phyloP scores from a whole-genome alignment of 2,329 filamentous ascomycete genomes.

The Penicillium carneum region DNA sequence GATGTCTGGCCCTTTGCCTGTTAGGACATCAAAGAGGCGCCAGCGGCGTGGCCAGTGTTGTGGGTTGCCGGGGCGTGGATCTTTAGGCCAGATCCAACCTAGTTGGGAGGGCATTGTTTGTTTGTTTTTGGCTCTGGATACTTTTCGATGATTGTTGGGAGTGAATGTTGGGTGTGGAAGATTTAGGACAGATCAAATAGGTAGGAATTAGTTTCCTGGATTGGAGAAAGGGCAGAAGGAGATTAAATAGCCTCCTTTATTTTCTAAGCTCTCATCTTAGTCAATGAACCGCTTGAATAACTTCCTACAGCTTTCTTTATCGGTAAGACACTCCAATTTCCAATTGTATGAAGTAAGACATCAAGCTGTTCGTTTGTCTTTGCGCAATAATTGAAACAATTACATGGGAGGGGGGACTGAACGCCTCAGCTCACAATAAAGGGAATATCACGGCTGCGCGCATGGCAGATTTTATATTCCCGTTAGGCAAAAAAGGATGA shows the following conservation, averaged over 20 bases:
- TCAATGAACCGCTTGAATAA: not conserved
- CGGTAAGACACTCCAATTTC: not conserved
- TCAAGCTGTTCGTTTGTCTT: not conserved
- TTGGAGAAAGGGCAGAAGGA: not conserved
- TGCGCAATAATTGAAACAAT: not conserved
- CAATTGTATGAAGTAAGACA: not conserved
- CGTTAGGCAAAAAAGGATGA: not conserved
- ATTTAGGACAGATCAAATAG: not conserved
- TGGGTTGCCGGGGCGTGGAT: slow-evolving; percentile 46
- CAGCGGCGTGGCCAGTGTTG: slow-evolving; percentile 40
- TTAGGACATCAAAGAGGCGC: slow-evolving; percentile 49
- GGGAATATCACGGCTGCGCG: not conserved
- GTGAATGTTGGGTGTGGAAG: not conserved
- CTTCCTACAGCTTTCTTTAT: not conserved
- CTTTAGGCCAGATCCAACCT: slow-evolving; percentile 51
- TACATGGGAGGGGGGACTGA: not conserved
- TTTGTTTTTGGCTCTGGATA: not conserved
- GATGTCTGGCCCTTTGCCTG: slow-evolving; percentile 53
- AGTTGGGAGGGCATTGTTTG: slow-evolving; percentile 16
- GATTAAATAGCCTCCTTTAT: not conserved
- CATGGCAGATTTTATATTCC: not conserved
- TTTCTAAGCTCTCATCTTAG: not conserved
- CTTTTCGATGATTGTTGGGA: not conserved
- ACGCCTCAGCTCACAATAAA: not conserved
- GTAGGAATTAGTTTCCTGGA: not conserved